Percentiles rank a stretch among this genome's conserved stretches.
Evolutionary conservation across 116 monocot species (phyloP).

Genomic region (Dioscorea cayenensis): DNA sequence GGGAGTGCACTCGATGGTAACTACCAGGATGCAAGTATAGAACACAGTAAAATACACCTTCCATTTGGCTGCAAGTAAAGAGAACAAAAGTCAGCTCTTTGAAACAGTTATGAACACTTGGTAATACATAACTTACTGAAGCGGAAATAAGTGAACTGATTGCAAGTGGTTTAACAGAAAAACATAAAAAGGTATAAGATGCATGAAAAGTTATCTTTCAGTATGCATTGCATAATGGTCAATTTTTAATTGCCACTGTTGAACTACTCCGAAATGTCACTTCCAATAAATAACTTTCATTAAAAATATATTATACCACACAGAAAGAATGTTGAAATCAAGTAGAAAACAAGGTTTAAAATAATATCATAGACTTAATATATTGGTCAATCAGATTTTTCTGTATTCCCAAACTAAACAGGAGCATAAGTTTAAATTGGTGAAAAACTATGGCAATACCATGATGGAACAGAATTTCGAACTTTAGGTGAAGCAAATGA

Average conservation of each 20-base stretch:
- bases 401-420: background rate
- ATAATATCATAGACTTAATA: no score
- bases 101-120: background rate
- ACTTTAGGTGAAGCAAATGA: slow-evolving; percentile 83
- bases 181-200: no score
- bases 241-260: no score
- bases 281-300: no score
- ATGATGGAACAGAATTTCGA: slow-evolving; percentile 20
- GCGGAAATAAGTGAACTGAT: background rate
- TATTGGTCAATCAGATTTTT: no score
- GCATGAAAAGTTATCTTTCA: no score
- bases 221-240: no score
- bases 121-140: background rate
- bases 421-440: background rate
- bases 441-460: slow-evolving; percentile 23
- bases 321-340: no score
- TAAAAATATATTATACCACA: no score
- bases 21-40: slow-evolving; percentile 84
- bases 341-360: no score
- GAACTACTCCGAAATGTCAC: no score
- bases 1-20: slow-evolving; percentile 91
- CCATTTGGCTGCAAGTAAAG: slow-evolving; percentile 48
- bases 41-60: slow-evolving; percentile 89
- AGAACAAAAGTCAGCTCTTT: background rate
- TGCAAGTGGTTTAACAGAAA: no score